phyloP scores from a whole-genome alignment of 1,284 basidiomycete species.

The Grifola frondosa region DNA sequence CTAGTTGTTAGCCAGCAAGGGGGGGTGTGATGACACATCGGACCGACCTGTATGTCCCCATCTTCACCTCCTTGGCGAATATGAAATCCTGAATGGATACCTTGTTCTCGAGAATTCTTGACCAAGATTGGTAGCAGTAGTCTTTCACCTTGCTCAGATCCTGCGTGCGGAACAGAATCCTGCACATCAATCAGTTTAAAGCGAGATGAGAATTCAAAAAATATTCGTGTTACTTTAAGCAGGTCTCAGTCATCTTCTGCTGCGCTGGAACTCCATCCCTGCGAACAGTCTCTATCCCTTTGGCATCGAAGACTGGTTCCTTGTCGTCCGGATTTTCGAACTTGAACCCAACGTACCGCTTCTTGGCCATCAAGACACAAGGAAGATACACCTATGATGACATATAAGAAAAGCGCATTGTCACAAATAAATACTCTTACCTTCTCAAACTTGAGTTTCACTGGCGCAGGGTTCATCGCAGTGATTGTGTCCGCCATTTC shows the following conservation, averaged over 20 bases:
- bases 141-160: conserved; percentile 89
- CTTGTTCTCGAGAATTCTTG: conserved; percentile 78
- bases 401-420: not conserved
- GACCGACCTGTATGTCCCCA: conserved; percentile 87
- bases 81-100: conserved; percentile 89
- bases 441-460: conserved; percentile 98
- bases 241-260: conserved; percentile 86
- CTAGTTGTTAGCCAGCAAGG: not conserved
- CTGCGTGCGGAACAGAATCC: conserved; percentile 85
- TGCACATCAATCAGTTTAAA: conserved; percentile 30
- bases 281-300: conserved; percentile 96
- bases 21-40: not conserved
- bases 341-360: conserved; percentile 95
- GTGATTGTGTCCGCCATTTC: conserved; percentile 92
- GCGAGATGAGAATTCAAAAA: not conserved
- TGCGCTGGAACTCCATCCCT: conserved; percentile 88
- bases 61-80: conserved; percentile 90
- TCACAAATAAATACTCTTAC: conserved; percentile 37
- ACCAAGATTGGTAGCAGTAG: conserved; percentile 87
- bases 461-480: conserved; percentile 81
- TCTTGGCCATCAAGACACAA: conserved; percentile 93
- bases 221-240: conserved; percentile 76
- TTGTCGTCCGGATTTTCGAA: conserved; percentile 82
- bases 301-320: conserved; percentile 89
- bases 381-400: conserved; percentile 84